phyloP scores from a whole-genome alignment of 208 protist species.

The Trypanosoma melophagium region DNA sequence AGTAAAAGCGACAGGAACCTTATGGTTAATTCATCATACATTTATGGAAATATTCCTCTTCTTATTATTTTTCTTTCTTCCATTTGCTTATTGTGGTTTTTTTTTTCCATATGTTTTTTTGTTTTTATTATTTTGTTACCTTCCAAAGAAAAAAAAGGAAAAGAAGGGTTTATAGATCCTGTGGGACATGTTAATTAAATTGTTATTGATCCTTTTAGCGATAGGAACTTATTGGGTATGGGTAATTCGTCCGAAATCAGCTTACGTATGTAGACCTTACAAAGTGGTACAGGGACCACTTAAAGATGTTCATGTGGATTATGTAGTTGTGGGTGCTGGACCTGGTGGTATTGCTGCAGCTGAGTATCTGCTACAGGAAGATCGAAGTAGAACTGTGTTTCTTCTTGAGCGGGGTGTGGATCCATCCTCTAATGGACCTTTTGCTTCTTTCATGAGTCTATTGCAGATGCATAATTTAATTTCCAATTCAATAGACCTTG shows the following conservation, averaged over 20 bases:
- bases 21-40: not conserved
- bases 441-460: not conserved
- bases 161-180: constrained; percentile 4
- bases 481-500: constrained; percentile 18
- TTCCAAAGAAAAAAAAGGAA: not conserved
- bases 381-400: constrained; percentile 26
- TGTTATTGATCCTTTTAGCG: no score
- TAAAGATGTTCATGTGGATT: constrained; percentile 41
- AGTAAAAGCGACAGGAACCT: no score
- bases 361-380: constrained; percentile 33
- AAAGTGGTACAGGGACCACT: not conserved
- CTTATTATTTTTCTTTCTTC: constrained; percentile 1
- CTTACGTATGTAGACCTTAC: constrained; percentile 31
- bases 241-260: constrained; percentile 34
- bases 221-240: constrained; percentile 37
- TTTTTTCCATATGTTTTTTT: not conserved
- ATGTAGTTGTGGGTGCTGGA: constrained; percentile 77
- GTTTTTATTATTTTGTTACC: not conserved
- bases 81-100: constrained; percentile 12
- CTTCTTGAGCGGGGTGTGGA: constrained; percentile 57
- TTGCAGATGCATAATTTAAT: constrained; percentile 13
- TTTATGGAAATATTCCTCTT: not conserved
- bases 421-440: not conserved
- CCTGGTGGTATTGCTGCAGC: constrained; percentile 69
- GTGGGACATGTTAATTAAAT: no score